Base-by-base conservation (phyloP, 495 filamentous ascomycete genomes). In the Penicillium chermesinum region DNA sequence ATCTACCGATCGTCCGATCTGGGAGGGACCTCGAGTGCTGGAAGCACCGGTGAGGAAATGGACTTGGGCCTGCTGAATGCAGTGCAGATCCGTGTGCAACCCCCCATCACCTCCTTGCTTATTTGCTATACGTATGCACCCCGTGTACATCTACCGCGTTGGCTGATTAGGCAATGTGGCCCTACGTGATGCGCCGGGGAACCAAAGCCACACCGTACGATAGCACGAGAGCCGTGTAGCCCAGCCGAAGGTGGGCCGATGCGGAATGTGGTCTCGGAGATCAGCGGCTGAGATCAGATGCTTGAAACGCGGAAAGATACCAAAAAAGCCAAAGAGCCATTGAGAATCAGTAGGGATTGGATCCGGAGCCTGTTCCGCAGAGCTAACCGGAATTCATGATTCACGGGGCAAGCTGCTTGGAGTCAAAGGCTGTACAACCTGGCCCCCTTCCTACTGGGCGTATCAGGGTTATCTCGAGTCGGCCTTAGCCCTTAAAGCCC, bases 261-360 rank as follows among this genome's bases (percentile, higher is more conserved):
- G 38, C 53, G 53, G 48, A 52, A 55, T 51, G 53, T 55, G 53
- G 53, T 41, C 48, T 34, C 20, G 38, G 47, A 21, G 44, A 46
- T 38, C 36, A 22, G 30, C 15, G 19, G 44, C 32, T 34, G 16
- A 44, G 34, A 17, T 14, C 12, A 15, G 13, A 34, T 13, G 5
- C 30, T n/a, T n/a, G n/a, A n/a, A n/a, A n/a, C n/a, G n/a, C n/a
- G n/a, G n/a, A n/a, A n/a, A n/a, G n/a, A n/a, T n/a, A n/a, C n/a
- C n/a, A n/a, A n/a, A n/a, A n/a, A n/a, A n/a, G n/a, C n/a, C n/a
- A n/a, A n/a, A n/a, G n/a, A n/a, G n/a, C n/a, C n/a, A n/a, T n/a
- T n/a, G n/a, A n/a, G n/a, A n/a, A n/a, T n/a, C 25, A 10, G 25
- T 10, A 30, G 25, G 25, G 25, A 30, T 30, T 30, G 25, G 25